Conservation (phyloP, 352 stramenopile genomes). For the Ophiocytium majus region DNA sequence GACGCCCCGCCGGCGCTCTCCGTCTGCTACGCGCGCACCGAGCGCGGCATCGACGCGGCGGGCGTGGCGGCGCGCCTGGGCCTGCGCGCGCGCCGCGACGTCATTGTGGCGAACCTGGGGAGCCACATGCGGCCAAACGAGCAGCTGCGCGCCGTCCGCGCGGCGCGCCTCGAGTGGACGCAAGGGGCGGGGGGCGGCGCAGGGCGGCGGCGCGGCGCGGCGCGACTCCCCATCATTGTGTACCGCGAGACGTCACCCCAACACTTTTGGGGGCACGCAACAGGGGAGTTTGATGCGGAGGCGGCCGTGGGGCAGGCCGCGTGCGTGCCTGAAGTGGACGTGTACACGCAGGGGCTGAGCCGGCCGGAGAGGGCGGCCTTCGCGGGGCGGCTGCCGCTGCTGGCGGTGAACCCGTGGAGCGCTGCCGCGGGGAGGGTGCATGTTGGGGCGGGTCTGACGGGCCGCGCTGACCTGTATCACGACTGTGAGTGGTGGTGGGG, state of each 20-base stretch:
- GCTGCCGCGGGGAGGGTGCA: not conserved
- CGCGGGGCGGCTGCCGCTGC: not conserved
- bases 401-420: not conserved
- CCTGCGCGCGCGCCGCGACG: not conserved
- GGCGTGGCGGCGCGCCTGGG: not conserved
- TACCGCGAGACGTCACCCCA: constrained; percentile 9
- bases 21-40: not conserved
- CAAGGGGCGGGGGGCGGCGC: not conserved
- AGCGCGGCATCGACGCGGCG: not conserved
- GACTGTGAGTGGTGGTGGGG: too few relatives aligned
- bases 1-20: not conserved
- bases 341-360: not conserved
- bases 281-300: not conserved
- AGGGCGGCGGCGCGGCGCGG: too few relatives aligned
- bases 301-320: not conserved
- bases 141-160: not conserved
- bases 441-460: not conserved
- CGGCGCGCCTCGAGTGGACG: not conserved
- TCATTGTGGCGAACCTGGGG: constrained; percentile 1
- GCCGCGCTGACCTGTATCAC: not conserved
- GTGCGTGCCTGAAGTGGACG: not conserved
- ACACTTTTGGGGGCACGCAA: not conserved
- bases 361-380: not conserved
- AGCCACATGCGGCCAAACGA: not conserved
- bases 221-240: not conserved